These are phyloP conservation scores for Magnusiomyces fungicola DNA, from an alignment of 1,139 yeast genomes.

Conservation along the genomic window DNA sequence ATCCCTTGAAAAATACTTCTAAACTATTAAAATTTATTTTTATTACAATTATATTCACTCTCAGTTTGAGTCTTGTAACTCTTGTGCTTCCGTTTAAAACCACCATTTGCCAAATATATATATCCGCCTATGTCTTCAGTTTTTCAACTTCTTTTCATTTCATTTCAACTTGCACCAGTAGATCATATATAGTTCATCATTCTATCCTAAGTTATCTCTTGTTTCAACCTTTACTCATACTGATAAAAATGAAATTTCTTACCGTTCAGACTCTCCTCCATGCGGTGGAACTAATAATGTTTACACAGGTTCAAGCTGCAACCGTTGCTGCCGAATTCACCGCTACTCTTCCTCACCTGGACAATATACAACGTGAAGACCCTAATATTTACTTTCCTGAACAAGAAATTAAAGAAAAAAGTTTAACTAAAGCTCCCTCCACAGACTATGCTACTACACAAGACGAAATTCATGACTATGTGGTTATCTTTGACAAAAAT, in stretches of 20 bases:
- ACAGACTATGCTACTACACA: background rate
- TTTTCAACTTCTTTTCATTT: background rate
- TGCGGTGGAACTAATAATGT: background rate
- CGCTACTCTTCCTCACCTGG: background rate
- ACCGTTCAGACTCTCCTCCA: background rate
- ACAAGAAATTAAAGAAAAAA: background rate
- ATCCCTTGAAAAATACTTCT: too few relatives aligned
- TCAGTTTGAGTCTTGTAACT: too few relatives aligned
- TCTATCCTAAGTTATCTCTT: background rate
- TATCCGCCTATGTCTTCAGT: too few relatives aligned
- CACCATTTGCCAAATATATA: too few relatives aligned
- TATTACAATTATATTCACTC: too few relatives aligned
- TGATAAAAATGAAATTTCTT: background rate
- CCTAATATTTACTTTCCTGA: background rate
- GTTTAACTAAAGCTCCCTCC: background rate
- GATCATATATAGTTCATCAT: background rate
- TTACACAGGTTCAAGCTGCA: background rate
- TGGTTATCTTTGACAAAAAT: constrained; percentile 10
- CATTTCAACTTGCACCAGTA: background rate
- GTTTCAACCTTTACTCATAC: background rate
- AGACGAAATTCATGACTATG: constrained; percentile 1
- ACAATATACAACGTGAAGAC: background rate
- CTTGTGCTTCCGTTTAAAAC: too few relatives aligned
- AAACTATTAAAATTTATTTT: too few relatives aligned
- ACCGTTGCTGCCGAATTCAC: background rate